Conservation (phyloP, 2,329 filamentous ascomycete species). For the Hirsutella minnesotensis region DNA sequence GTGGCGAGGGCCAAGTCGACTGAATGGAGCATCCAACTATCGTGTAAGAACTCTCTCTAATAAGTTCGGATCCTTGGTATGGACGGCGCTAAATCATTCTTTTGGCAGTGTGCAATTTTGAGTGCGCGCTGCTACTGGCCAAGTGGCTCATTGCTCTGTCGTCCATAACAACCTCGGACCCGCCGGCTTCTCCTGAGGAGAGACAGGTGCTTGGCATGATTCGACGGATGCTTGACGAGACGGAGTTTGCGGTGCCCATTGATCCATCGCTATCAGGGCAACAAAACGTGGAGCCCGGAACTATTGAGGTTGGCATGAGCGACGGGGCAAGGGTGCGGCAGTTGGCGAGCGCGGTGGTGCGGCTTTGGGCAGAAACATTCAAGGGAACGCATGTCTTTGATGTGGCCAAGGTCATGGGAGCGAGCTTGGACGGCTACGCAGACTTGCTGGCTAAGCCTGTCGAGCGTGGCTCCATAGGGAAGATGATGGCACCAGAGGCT, state of each 20-base stretch:
- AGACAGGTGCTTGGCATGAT: constrained; percentile 43
- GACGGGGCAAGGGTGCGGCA: constrained; percentile 41
- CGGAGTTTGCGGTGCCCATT: constrained; percentile 48
- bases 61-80: not conserved
- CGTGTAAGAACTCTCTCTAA: constrained; percentile 28
- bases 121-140: constrained; percentile 48
- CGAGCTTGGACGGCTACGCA: constrained; percentile 44
- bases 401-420: constrained; percentile 45
- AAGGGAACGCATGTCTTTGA: constrained; percentile 51
- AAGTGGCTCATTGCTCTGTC: constrained; percentile 48
- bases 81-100: not conserved
- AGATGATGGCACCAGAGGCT: constrained; percentile 11
- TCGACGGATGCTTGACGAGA: constrained; percentile 48
- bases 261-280: constrained; percentile 38
- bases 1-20: constrained; percentile 48
- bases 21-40: constrained; percentile 53
- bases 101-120: constrained; percentile 43
- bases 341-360: constrained; percentile 44
- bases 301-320: constrained; percentile 30
- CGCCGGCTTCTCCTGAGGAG: constrained; percentile 39
- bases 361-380: constrained; percentile 51
- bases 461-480: constrained; percentile 6
- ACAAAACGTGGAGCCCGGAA: constrained; percentile 20
- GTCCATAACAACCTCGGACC: constrained; percentile 36
- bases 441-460: constrained; percentile 41